A percentile compares a stretch with the other conserved stretches of the same genome.
These are phyloP conservation scores for Gryganskiella cystojenkinii DNA, from an alignment of 192 early-diverging fungal species.

Conservation along the genomic window DNA sequence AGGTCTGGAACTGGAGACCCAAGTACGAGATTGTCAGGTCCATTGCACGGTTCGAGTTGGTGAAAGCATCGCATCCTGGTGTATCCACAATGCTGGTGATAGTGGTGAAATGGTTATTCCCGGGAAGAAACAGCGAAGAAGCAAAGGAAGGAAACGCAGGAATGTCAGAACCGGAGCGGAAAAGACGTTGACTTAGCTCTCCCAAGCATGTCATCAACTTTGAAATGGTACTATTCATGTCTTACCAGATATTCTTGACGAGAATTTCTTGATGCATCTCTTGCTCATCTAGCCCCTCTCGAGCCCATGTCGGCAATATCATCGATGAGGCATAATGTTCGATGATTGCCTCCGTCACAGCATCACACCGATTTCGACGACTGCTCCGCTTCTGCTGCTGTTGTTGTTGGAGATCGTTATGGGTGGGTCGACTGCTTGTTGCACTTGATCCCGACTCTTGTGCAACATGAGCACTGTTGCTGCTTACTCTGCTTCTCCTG, in stretches of 20 bases:
- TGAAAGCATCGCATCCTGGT: constrained; percentile 34
- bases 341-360: constrained; percentile 5
- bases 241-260: constrained; percentile 44
- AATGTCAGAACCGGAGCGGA: neutral
- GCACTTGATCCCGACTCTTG: constrained; percentile 1
- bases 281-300: constrained; percentile 23
- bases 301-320: constrained; percentile 34
- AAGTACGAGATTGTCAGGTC: constrained; percentile 36
- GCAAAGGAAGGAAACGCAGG: neutral
- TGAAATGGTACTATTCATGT: neutral
- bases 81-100: constrained; percentile 29
- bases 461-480: neutral
- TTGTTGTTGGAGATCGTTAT: neutral
- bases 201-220: neutral
- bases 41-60: constrained; percentile 21
- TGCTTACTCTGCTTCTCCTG: neutral
- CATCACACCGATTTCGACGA: too few relatives aligned
- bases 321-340: constrained; percentile 37
- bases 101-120: neutral
- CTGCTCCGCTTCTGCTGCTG: too few relatives aligned
- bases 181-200: neutral
- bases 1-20: constrained; percentile 28
- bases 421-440: neutral
- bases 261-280: constrained; percentile 40
- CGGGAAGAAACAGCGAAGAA: neutral